These are phyloP conservation scores for Fusarium torreyae DNA, from an alignment of 2,329 filamentous ascomycete species.

Conservation along the genomic window DNA sequence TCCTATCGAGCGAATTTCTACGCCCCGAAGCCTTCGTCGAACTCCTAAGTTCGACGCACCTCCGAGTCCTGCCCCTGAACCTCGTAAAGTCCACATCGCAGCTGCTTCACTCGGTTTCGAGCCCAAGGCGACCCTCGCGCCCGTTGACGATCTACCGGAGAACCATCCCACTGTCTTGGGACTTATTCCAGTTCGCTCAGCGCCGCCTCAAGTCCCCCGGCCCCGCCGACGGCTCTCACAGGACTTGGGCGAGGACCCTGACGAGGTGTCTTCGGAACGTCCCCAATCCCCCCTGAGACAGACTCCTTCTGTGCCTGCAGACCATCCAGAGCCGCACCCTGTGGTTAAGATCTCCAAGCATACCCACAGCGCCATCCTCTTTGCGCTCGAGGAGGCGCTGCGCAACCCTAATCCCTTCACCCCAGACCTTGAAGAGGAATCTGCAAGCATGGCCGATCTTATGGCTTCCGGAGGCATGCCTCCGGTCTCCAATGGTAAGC, in stretches of 20 bases:
- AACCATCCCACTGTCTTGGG: conserved; percentile 48
- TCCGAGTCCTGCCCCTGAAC: conserved; percentile 58
- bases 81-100: conserved; percentile 61
- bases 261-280: conserved; percentile 57
- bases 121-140: conserved; percentile 54
- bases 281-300: conserved; percentile 46
- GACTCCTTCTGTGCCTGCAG: conserved; percentile 51
- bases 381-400: conserved; percentile 90
- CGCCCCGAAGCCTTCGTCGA: conserved; percentile 65
- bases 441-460: conserved; percentile 92
- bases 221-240: conserved; percentile 61
- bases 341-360: conserved; percentile 81
- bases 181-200: conserved; percentile 56
- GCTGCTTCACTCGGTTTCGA: conserved; percentile 65
- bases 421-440: conserved; percentile 86
- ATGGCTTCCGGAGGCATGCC: conserved; percentile 69
- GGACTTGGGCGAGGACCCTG: conserved; percentile 63
- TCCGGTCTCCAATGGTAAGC: conserved; percentile 70
- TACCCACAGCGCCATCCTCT: conserved; percentile 92
- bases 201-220: conserved; percentile 55
- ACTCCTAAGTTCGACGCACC: conserved; percentile 66
- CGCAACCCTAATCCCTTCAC: conserved; percentile 88
- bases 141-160: conserved; percentile 44
- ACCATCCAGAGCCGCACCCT: conserved; percentile 61
- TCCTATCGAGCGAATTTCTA: conserved; percentile 59